phyloP scores from a whole-genome alignment of 352 stramenopile species.

The Phytopythium cucurbitacearum region DNA sequence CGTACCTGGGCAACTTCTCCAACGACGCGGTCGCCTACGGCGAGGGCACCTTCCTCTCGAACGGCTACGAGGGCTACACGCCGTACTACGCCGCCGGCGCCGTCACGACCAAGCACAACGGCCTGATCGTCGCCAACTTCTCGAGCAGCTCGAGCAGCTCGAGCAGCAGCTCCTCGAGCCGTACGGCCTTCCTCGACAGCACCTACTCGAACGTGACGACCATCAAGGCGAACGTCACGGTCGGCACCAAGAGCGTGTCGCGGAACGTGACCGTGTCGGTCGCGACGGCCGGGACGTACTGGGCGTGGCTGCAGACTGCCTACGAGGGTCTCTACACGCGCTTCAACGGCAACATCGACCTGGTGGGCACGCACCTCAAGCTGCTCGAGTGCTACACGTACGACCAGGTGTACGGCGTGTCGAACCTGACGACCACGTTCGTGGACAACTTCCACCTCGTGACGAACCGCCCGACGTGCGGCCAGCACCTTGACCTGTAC shows the following conservation, averaged over 20 bases:
- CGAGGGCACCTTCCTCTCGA: slow-evolving; percentile 32
- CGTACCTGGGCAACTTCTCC: slow-evolving; percentile 44
- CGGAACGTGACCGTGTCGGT: slow-evolving; percentile 40
- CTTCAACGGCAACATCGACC: slow-evolving; percentile 55
- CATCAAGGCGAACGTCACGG: slow-evolving; percentile 35
- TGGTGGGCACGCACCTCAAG: slow-evolving; percentile 58
- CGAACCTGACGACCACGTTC: slow-evolving; percentile 42
- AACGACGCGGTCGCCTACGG: slow-evolving; percentile 23
- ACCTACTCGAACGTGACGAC: slow-evolving; percentile 33
- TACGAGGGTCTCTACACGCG: slow-evolving; percentile 51
- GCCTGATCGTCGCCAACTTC: slow-evolving; percentile 39
- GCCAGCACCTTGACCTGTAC: slow-evolving; percentile 47
- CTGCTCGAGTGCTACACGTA: slow-evolving; percentile 62
- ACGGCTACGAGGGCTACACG: slow-evolving; percentile 47
- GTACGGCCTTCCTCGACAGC: slow-evolving; percentile 14
- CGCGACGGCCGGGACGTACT: slow-evolving; percentile 54
- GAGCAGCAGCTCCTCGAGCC: slow-evolving; percentile 15
- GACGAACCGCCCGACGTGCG: slow-evolving; percentile 38
- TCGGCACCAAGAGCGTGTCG: slow-evolving; percentile 25
- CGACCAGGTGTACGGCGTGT: slow-evolving; percentile 41
- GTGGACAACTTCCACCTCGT: slow-evolving; percentile 52
- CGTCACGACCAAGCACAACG: slow-evolving; percentile 53
- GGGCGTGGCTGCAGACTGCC: slow-evolving; percentile 51
- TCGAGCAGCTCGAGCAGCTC: slow-evolving; percentile 20
- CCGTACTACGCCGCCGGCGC: slow-evolving; percentile 30